phyloP scores from a whole-genome alignment of 495 filamentous ascomycete species.

The Penicillium simplicissimum region DNA sequence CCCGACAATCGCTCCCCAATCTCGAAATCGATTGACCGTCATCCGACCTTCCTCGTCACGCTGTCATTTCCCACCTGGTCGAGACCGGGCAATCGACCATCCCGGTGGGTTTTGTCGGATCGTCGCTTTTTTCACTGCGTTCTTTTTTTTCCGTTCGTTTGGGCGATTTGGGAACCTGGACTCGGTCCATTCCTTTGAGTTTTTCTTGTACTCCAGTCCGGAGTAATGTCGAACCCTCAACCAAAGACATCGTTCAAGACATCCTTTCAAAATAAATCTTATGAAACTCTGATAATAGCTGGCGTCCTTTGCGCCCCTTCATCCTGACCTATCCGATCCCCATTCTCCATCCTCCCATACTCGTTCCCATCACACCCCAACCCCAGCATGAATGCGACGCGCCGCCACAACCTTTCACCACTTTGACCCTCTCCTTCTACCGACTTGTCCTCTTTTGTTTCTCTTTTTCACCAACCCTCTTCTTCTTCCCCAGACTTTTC shows the following conservation, averaged over 20 bases:
- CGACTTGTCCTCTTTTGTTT: background rate
- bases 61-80: slow-evolving; percentile 18
- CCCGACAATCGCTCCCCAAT: no score
- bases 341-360: background rate
- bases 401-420: background rate
- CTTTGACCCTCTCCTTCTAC: slow-evolving; percentile 1
- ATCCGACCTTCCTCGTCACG: background rate
- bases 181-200: background rate
- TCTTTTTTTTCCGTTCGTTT: background rate
- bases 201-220: no score
- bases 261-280: background rate
- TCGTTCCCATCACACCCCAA: background rate
- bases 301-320: background rate
- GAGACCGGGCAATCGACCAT: slow-evolving; percentile 19
- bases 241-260: no score
- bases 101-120: slow-evolving; percentile 1
- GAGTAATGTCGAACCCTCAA: no score
- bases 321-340: background rate
- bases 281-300: background rate
- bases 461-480: background rate
- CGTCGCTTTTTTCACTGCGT: background rate
- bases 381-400: slow-evolving; percentile 5
- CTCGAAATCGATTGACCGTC: background rate
- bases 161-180: no score
- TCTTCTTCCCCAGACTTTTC: background rate